A percentile compares a stretch with the other conserved stretches of the same genome.
These are phyloP conservation scores for Talaromyces verruculosus DNA, from an alignment of 2,329 filamentous ascomycete species.

Conservation along the genomic window DNA sequence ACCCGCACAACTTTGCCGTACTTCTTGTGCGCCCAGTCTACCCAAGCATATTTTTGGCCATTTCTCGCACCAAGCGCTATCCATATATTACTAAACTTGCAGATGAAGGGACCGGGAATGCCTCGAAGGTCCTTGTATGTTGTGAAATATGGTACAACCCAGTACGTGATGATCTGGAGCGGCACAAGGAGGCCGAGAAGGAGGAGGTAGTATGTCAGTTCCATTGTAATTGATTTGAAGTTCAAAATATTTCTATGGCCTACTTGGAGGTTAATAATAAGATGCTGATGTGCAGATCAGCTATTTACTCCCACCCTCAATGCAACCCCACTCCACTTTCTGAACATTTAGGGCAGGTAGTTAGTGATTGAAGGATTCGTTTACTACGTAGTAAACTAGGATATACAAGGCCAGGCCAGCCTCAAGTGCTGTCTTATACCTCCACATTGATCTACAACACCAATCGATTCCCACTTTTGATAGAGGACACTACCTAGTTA, in stretches of 20 bases:
- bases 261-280: conserved; percentile 4
- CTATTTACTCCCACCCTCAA: background rate
- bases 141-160: conserved; percentile 24
- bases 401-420: conserved; percentile 1
- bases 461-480: background rate
- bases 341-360: background rate
- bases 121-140: conserved; percentile 19
- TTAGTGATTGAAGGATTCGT: background rate
- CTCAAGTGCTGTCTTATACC: background rate
- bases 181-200: conserved; percentile 8
- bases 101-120: conserved; percentile 25
- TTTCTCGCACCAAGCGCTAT: conserved; percentile 24
- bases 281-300: background rate
- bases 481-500: background rate
- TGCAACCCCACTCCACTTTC: background rate
- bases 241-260: background rate
- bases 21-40: conserved; percentile 46
- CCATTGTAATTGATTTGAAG: conserved; percentile 1
- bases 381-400: too few relatives aligned
- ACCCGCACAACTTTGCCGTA: conserved; percentile 28
- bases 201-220: conserved; percentile 3
- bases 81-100: conserved; percentile 28
- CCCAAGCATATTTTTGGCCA: conserved; percentile 30
- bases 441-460: background rate
- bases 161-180: conserved; percentile 5